Evolutionary conservation across 1,284 basidiomycete species (phyloP), one percentile per base, ranked within the genome.

Genomic region (Cutaneotrichosporon dermatis): DNA sequence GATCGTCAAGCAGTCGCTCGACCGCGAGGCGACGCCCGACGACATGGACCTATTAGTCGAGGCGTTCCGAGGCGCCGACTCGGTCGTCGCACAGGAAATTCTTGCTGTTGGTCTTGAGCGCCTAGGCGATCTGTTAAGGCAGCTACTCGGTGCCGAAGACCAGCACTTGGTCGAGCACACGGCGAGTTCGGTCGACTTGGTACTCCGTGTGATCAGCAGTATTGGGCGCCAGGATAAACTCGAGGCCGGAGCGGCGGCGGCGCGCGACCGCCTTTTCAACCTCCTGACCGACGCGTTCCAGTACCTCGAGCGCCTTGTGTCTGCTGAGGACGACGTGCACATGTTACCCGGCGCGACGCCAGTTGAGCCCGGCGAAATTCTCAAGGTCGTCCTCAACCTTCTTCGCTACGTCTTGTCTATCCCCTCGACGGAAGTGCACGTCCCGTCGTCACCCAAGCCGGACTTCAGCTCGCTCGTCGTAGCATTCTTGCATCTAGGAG

Each of bases 11-110:
- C 63, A 66, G 15, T 73, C 63, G 5, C 58, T 77, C 13, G 70
- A 74, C 46, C 61, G 71, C 36, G 74, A 75, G 8, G 64, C 66
- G 11, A 66, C 65, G 1, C 66, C 69, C 4, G 75, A 77, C 50
- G 74, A 76, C 62, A 69, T 71, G 46, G 75, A 76, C 58, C 64
- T 77, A 35, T 57, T 77, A 6, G 73, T 72, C 56, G 75, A 77
- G 58, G 67, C 73, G 2, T 75, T 75, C 62, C 64, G 70, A 11
- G 74, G 75, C 4, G 74, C 75, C 42, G 75, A 77, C 48, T 48
- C 59, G 8, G 62, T 73, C 10, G 73, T 73, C 2, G 69, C 68
- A 0, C 68, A 72, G 60, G 74, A 76, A 65, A 73, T 76, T 16
- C 58, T 76, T 1, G 62, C 68, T 3, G 69, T 69, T 5, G 75